Percentiles rank a stretch among this genome's conserved stretches.
Evolutionary conservation across 2,329 filamentous ascomycete genomes (phyloP).

Genomic region (Fusarium kyushuense): DNA sequence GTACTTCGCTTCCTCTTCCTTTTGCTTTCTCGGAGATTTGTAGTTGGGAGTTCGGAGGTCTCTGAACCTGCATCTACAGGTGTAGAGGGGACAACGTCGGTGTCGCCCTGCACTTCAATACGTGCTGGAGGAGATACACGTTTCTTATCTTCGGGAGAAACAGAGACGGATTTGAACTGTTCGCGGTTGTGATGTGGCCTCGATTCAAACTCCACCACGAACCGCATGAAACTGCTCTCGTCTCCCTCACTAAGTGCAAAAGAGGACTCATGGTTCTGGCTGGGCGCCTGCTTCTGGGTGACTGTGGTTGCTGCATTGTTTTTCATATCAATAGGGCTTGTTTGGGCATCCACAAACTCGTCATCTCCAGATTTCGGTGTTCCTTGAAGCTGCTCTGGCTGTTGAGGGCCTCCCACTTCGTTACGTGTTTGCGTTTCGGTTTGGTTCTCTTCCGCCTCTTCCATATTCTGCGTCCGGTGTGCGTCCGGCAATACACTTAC

Average conservation of each 20-base stretch:
- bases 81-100: slow-evolving; percentile 44
- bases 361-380: slow-evolving; percentile 60
- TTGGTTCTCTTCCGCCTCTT: slow-evolving; percentile 12
- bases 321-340: slow-evolving; percentile 54
- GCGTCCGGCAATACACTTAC: slow-evolving; percentile 11
- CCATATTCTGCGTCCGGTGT: slow-evolving; percentile 1
- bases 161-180: slow-evolving; percentile 31
- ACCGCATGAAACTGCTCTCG: slow-evolving; percentile 61
- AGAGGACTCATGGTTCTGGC: slow-evolving; percentile 49
- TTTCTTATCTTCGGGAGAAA: slow-evolving; percentile 25
- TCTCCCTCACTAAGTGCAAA: slow-evolving; percentile 60
- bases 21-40: slow-evolving; percentile 37
- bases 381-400: slow-evolving; percentile 43
- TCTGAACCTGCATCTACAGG: slow-evolving; percentile 31
- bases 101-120: slow-evolving; percentile 43
- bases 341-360: slow-evolving; percentile 64
- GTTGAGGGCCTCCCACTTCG: slow-evolving; percentile 29
- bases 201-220: slow-evolving; percentile 64
- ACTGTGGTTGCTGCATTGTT: slow-evolving; percentile 10
- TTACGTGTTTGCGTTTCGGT: slow-evolving; percentile 9
- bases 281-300: slow-evolving; percentile 13
- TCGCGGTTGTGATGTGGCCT: slow-evolving; percentile 50
- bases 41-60: slow-evolving; percentile 20
- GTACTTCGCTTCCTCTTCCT: slow-evolving; percentile 50
- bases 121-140: slow-evolving; percentile 22